phyloP scores from a whole-genome alignment of 129 eudicot species.

The Sambucus nigra region DNA sequence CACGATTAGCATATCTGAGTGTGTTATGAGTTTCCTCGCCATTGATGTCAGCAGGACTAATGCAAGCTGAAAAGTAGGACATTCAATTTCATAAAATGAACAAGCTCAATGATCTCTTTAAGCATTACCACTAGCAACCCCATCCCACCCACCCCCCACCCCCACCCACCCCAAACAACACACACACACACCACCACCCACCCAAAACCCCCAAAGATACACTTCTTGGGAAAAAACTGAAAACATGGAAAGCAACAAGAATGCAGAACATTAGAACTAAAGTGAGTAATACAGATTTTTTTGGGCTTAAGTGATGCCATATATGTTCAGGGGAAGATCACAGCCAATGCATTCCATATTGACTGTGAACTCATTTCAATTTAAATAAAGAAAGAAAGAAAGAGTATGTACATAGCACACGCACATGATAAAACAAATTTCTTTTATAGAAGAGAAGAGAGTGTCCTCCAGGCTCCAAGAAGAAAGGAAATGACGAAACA shows the following conservation, averaged over 20 bases:
- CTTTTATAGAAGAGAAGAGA: no score
- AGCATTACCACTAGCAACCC: no score
- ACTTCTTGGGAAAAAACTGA: neutral
- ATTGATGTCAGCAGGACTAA: conserved; percentile 98
- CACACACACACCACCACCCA: no score
- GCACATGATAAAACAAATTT: neutral
- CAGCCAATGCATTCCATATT: neutral
- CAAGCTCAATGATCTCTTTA: neutral
- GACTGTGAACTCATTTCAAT: neutral
- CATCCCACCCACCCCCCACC: no score
- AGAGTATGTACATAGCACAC: neutral
- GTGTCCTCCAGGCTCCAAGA: no score
- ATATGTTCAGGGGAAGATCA: neutral
- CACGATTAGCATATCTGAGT: conserved; percentile 96
- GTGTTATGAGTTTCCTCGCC: conserved; percentile 99
- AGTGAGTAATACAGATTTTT: neutral
- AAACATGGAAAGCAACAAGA: no score
- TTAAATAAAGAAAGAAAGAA: neutral
- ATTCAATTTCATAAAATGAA: neutral
- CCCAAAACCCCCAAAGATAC: no score
- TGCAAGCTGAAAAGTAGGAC: conserved; percentile 99
- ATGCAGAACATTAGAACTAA: neutral
- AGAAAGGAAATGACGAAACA: no score
- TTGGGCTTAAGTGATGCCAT: neutral
- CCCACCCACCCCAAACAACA: no score